Conservation (phyloP, 805 yeast species). For the Lachancea lanzarotensis region DNA sequence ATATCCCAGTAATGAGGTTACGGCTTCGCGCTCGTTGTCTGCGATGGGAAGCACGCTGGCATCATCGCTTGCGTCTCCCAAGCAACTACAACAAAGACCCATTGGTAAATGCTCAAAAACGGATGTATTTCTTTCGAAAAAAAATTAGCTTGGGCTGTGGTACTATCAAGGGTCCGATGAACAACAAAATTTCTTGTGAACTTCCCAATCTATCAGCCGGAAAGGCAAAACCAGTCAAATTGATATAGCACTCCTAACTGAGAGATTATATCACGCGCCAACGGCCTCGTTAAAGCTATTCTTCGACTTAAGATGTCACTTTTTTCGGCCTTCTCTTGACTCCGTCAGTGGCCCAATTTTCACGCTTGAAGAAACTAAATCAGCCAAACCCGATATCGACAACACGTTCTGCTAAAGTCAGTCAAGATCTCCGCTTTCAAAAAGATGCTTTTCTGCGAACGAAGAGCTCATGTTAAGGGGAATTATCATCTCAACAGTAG, state of each 20-base stretch:
- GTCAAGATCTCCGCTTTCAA: neutral
- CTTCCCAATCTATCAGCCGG: too few relatives aligned
- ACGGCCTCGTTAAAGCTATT: too few relatives aligned
- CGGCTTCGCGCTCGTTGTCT: conserved; percentile 95
- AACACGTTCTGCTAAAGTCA: neutral
- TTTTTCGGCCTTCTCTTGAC: too few relatives aligned
- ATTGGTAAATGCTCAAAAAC: conserved; percentile 24
- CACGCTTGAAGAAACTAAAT: neutral
- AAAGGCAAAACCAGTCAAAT: too few relatives aligned
- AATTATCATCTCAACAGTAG: neutral
- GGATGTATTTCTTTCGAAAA: too few relatives aligned
- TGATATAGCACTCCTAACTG: too few relatives aligned
- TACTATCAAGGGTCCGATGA: too few relatives aligned
- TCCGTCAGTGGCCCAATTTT: neutral
- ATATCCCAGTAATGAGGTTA: conserved; percentile 79
- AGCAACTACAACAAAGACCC: conserved; percentile 52
- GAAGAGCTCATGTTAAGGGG: neutral
- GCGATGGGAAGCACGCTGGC: conserved; percentile 71
- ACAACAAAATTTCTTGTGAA: too few relatives aligned
- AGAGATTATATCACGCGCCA: too few relatives aligned
- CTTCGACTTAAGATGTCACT: too few relatives aligned
- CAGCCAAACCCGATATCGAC: neutral
- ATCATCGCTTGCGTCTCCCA: conserved; percentile 32
- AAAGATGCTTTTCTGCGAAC: neutral
- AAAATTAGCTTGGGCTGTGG: too few relatives aligned